Percentiles rank a stretch among this genome's conserved stretches.
Conservation (phyloP, 2,329 filamentous ascomycete species). For the Aspergillus persii region DNA sequence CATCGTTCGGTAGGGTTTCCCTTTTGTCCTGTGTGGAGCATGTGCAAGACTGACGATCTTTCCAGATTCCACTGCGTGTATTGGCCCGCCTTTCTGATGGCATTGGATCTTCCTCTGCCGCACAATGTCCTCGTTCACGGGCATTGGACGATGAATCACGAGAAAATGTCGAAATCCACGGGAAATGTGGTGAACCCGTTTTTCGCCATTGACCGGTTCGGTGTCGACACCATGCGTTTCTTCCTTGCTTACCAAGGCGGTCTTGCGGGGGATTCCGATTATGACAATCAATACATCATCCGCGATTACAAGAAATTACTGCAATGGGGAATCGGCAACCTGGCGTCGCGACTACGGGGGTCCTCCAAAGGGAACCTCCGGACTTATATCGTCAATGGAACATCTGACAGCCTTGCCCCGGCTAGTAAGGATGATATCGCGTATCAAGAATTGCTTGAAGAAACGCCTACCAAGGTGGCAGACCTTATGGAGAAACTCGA, state of each 20-base stretch:
- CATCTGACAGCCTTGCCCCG: conserved; percentile 27
- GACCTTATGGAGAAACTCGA: conserved; percentile 63
- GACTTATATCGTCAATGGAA: conserved; percentile 52
- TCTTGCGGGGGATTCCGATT: conserved; percentile 75
- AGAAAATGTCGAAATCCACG: conserved; percentile 95
- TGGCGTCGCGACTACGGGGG: conserved; percentile 68
- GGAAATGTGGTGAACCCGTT: conserved; percentile 96
- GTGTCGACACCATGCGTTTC: conserved; percentile 82
- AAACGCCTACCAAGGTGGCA: conserved; percentile 44
- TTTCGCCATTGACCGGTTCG: conserved; percentile 84
- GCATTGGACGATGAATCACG: conserved; percentile 88
- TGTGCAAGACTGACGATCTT: conserved; percentile 17
- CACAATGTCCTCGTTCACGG: conserved; percentile 81
- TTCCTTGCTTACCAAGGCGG: conserved; percentile 81
- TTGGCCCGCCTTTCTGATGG: conserved; percentile 95
- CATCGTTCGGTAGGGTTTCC: conserved; percentile 64
- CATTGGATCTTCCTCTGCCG: conserved; percentile 74
- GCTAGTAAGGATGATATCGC: conserved; percentile 28
- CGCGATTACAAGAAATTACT: conserved; percentile 76
- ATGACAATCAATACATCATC: conserved; percentile 75
- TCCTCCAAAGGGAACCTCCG: conserved; percentile 68
- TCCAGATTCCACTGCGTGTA: conserved; percentile 86
- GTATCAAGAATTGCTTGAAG: conserved; percentile 43
- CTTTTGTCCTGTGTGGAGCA: background rate
- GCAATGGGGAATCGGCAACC: conserved; percentile 75